Percentiles rank a stretch among this genome's conserved stretches.
Conservation (phyloP, 2,329 filamentous ascomycete genomes). For the Aspergillus carbonarius region DNA sequence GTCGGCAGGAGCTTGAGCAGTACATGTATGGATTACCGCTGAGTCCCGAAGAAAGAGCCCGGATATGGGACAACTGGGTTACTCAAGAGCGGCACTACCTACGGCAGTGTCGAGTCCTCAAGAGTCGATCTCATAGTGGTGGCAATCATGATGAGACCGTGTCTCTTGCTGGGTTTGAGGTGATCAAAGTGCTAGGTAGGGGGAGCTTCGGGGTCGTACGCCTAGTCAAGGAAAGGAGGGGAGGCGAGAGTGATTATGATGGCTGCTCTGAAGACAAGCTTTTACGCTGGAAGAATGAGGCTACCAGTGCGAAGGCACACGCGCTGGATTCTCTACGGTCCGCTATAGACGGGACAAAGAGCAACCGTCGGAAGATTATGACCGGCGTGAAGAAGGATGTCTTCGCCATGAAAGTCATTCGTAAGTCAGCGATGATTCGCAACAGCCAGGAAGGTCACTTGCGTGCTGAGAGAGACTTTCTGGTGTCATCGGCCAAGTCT, state of each 20-base stretch:
- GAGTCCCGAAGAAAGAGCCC: conserved; percentile 55
- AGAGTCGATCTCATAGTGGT: conserved; percentile 55
- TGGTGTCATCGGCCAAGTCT: conserved; percentile 85
- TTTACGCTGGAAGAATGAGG: conserved; percentile 6
- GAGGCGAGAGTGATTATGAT: not conserved
- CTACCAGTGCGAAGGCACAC: conserved; percentile 16
- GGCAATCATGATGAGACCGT: conserved; percentile 48
- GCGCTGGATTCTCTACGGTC: conserved; percentile 16
- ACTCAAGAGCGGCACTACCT: conserved; percentile 71
- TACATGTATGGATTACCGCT: conserved; percentile 61
- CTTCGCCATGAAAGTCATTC: conserved; percentile 96
- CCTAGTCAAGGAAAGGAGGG: conserved; percentile 68
- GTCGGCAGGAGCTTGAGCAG: conserved; percentile 62
- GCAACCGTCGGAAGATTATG: conserved; percentile 30
- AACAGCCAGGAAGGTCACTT: conserved; percentile 92
- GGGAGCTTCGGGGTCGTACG: conserved; percentile 93
- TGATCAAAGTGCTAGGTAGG: conserved; percentile 80
- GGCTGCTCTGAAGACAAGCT: not conserved
- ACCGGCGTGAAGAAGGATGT: conserved; percentile 55
- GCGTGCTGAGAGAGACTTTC: conserved; percentile 85
- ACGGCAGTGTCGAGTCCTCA: conserved; percentile 69
- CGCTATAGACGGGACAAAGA: conserved; percentile 23
- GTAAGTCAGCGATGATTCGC: conserved; percentile 87
- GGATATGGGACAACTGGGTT: conserved; percentile 59
- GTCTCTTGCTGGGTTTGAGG: conserved; percentile 68